Conservation (phyloP, 78 protist genomes). For the Planoprotostelium fungivorum region DNA sequence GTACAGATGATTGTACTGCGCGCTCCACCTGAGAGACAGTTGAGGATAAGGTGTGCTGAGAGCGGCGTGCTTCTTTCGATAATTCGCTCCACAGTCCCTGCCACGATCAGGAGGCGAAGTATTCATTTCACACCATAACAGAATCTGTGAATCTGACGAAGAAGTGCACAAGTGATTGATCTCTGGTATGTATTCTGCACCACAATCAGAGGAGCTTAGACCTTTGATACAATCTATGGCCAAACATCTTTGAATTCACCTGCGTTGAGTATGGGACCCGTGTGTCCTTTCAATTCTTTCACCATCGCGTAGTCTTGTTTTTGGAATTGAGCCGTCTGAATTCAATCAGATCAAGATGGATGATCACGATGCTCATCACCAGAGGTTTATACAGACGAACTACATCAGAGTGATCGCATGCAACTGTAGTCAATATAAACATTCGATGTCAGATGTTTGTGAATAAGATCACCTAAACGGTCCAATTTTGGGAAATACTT, state of each 20-base stretch:
- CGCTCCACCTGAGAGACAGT: neutral
- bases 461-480: no score
- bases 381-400: neutral
- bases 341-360: no score
- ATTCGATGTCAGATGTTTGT: no score
- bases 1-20: neutral
- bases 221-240: neutral
- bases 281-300: neutral
- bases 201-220: no score
- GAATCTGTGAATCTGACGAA: neutral
- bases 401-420: neutral
- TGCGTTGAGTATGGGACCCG: conserved; percentile 1
- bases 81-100: neutral
- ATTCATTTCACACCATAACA: neutral
- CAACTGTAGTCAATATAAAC: no score
- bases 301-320: neutral
- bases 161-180: neutral
- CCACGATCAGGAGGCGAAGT: neutral
- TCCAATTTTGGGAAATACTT: neutral
- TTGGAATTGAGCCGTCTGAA: neutral
- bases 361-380: no score
- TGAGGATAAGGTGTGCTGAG: neutral
- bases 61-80: neutral
- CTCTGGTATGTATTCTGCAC: neutral
- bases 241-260: neutral